These are phyloP conservation scores for Penicillium diatomitis DNA, from an alignment of 495 filamentous ascomycete species.

Conservation along the genomic window DNA sequence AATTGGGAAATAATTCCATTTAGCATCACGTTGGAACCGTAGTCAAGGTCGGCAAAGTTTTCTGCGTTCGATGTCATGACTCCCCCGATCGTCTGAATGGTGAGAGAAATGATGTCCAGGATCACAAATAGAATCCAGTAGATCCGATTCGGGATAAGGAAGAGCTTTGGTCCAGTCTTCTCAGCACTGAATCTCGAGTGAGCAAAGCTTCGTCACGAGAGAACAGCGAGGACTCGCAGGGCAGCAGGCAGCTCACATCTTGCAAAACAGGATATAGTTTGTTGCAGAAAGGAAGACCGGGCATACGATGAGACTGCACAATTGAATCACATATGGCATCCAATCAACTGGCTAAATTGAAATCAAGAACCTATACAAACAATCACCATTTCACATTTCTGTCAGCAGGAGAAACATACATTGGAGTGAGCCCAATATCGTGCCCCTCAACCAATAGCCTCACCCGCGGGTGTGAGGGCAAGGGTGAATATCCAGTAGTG, in stretches of 20 bases:
- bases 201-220: neutral
- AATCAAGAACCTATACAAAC: neutral
- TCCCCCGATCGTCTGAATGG: conserved; percentile 3
- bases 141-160: neutral
- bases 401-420: neutral
- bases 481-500: conserved; percentile 4
- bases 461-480: neutral
- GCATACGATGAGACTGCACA: conserved; percentile 3
- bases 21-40: neutral
- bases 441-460: conserved; percentile 1
- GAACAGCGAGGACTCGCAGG: too few relatives aligned
- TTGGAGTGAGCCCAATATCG: neutral
- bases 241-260: neutral
- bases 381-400: neutral
- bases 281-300: conserved; percentile 2
- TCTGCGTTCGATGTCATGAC: conserved; percentile 1
- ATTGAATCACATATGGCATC: conserved; percentile 5
- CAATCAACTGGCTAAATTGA: neutral
- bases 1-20: conserved; percentile 3
- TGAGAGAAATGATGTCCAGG: conserved; percentile 2
- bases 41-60: neutral
- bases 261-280: conserved; percentile 3
- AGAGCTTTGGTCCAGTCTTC: neutral
- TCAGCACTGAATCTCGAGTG: neutral
- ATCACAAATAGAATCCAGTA: conserved; percentile 1